Evolutionary conservation across 1,284 basidiomycete genomes (phyloP).

Genomic region (Ganoderma resinaceum): DNA sequence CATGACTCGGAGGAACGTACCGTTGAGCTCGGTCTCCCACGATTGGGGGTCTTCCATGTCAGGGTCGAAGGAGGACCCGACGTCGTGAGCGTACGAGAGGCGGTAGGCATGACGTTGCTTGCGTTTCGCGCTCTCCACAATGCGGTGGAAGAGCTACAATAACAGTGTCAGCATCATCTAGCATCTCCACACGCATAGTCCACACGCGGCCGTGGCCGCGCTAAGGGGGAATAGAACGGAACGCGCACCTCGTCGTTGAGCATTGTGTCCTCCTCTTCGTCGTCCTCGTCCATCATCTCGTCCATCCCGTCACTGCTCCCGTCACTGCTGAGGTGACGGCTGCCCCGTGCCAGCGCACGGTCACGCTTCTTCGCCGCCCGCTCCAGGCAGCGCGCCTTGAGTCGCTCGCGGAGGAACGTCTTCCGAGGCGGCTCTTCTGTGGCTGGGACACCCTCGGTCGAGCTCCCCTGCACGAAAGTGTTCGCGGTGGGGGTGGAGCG

Average conservation of each 20-base stretch:
- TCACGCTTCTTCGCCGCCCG: constrained; percentile 61
- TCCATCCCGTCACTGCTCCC: constrained; percentile 61
- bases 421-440: constrained; percentile 49
- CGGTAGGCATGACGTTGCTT: constrained; percentile 59
- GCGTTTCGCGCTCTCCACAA: constrained; percentile 58
- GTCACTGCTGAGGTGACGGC: constrained; percentile 43
- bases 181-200: background rate
- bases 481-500: constrained; percentile 7
- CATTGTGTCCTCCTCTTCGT: constrained; percentile 51
- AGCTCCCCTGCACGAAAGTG: constrained; percentile 9
- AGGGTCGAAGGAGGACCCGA: constrained; percentile 78
- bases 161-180: background rate
- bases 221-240: background rate
- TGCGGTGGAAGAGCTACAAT: constrained; percentile 66
- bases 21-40: constrained; percentile 64
- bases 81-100: constrained; percentile 68
- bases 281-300: constrained; percentile 56
- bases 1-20: constrained; percentile 35
- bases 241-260: constrained; percentile 69
- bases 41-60: constrained; percentile 63
- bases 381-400: constrained; percentile 66
- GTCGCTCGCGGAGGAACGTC: constrained; percentile 62
- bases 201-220: background rate
- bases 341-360: constrained; percentile 48
- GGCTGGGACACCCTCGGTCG: constrained; percentile 6